Evolutionary conservation across 1,284 basidiomycete genomes (phyloP).

Genomic region (Ceratobasidium sp.): DNA sequence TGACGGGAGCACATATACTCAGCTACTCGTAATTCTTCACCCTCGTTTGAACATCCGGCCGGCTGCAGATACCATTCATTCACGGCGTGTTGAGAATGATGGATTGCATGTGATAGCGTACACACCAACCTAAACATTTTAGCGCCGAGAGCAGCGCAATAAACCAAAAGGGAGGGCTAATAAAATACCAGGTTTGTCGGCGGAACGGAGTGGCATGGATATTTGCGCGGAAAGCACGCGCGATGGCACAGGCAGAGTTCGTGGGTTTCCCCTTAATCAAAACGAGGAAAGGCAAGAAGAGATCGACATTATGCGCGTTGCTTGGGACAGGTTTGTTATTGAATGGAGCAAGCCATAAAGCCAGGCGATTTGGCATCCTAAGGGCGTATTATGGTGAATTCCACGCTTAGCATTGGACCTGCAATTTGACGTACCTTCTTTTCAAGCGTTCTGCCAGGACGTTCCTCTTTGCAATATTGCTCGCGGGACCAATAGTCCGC

Average conservation of each 20-base stretch:
- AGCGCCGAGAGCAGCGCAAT: no score
- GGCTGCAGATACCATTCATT: no score
- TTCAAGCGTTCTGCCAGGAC: constrained; percentile 84
- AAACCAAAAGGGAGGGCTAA: no score
- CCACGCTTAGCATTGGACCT: not conserved
- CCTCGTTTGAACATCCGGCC: no score
- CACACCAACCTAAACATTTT: no score
- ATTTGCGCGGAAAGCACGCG: not conserved
- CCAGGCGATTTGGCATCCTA: constrained; percentile 90
- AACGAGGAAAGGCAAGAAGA: not conserved
- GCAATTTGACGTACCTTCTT: constrained; percentile 69
- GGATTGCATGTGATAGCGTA: no score
- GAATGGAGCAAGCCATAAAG: constrained; percentile 82
- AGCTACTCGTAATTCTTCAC: no score
- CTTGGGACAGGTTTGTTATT: constrained; percentile 60
- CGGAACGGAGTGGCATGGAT: not conserved
- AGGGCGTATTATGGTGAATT: constrained; percentile 33
- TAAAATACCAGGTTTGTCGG: not conserved
- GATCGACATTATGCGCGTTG: constrained; percentile 16
- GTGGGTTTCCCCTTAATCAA: not conserved
- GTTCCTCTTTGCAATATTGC: constrained; percentile 80
- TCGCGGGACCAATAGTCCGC: constrained; percentile 85
- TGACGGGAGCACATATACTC: no score
- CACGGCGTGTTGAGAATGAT: no score
- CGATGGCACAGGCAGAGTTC: not conserved